Percentiles rank a stretch among this genome's conserved stretches.
These are phyloP conservation scores for Ceratocystis lukuohia DNA, from an alignment of 2,329 filamentous ascomycete genomes.

Conservation along the genomic window DNA sequence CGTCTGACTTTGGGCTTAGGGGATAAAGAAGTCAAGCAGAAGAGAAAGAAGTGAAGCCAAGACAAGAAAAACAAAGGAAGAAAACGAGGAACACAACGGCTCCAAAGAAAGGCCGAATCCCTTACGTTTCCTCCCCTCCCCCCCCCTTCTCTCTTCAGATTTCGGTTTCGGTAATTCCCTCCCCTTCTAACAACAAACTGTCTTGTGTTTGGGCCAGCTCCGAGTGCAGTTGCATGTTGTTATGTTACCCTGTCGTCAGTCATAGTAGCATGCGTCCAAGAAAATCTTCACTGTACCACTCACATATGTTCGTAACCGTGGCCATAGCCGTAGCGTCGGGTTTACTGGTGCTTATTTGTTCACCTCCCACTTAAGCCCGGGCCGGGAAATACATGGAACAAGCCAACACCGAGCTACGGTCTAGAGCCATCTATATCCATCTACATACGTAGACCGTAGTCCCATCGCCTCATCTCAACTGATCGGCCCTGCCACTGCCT, in stretches of 20 bases:
- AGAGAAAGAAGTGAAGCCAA: neutral
- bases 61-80: neutral
- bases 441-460: neutral
- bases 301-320: neutral
- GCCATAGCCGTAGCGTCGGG: neutral
- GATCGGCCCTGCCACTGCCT: slow-evolving; percentile 4
- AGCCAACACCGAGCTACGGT: neutral
- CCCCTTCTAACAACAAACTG: too few species aligned
- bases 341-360: neutral
- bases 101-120: neutral
- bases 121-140: neutral
- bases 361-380: neutral
- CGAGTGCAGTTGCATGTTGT: neutral
- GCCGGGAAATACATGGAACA: neutral
- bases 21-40: neutral
- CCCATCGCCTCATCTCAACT: neutral
- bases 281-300: neutral
- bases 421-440: neutral
- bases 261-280: neutral
- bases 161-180: neutral
- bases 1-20: neutral
- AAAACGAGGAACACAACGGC: too few species aligned
- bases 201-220: neutral
- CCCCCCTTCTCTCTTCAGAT: neutral
- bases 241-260: neutral